Percentiles rank a stretch among this genome's conserved stretches.
These are phyloP conservation scores for Penicillium expansum DNA, from an alignment of 2,329 filamentous ascomycete species.

Conservation along the genomic window DNA sequence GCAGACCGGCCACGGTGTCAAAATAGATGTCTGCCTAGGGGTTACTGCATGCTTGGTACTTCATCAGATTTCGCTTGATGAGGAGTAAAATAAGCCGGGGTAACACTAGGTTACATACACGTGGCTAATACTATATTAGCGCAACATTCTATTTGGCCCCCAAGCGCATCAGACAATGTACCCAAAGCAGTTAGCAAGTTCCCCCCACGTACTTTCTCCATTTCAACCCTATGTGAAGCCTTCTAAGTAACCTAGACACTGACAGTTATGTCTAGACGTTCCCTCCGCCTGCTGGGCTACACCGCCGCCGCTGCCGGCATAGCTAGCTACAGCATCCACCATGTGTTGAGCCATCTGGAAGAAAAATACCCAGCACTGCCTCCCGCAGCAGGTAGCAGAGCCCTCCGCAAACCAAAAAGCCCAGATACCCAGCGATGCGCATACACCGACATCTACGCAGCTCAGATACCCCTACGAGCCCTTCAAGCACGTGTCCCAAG, in stretches of 20 bases:
- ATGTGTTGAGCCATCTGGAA: conserved; percentile 24
- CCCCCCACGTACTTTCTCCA: too few species aligned
- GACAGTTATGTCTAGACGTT: background rate
- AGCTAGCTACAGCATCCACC: conserved; percentile 22
- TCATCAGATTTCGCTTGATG: too few species aligned
- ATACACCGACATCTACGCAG: conserved; percentile 28
- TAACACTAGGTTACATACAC: too few species aligned
- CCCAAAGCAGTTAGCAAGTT: background rate
- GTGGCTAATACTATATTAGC: too few species aligned
- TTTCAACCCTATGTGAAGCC: background rate
- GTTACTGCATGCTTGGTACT: too few species aligned
- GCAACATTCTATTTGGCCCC: too few species aligned
- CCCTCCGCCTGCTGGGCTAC: conserved; percentile 9
- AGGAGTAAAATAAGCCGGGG: too few species aligned
- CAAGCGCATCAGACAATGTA: background rate
- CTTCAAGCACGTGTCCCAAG: conserved; percentile 11
- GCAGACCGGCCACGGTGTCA: too few species aligned
- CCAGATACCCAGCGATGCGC: conserved; percentile 22
- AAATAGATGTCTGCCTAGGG: too few species aligned
- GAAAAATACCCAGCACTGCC: conserved; percentile 26
- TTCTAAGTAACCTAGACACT: background rate
- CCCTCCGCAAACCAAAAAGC: conserved; percentile 15
- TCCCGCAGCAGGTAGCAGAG: conserved; percentile 16
- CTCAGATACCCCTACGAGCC: conserved; percentile 19
- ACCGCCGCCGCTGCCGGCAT: conserved; percentile 13